A percentile compares a stretch with the other conserved stretches of the same genome.
Conservation (phyloP, 257 asterid genomes). For the Ilex asprella region DNA sequence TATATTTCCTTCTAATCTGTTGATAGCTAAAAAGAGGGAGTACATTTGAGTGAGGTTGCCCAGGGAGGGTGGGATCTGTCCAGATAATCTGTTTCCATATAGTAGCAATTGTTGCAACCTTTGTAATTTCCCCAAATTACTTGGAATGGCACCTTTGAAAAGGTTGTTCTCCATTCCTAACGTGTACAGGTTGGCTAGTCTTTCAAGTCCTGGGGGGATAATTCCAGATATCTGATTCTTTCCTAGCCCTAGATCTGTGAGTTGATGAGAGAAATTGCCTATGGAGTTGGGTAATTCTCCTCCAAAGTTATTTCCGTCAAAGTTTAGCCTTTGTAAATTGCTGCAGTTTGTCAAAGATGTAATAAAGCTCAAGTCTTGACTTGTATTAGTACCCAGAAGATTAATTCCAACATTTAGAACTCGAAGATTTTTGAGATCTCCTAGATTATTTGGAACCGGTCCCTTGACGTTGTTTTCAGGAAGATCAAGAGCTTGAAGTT, state of each 20-base stretch:
- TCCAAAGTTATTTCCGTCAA: conserved; percentile 4
- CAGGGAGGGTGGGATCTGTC: neutral
- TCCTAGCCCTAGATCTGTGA: conserved; percentile 9
- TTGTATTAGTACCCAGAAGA: conserved; percentile 7
- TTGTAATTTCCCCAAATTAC: neutral
- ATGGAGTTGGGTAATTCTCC: conserved; percentile 20
- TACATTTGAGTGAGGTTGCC: neutral
- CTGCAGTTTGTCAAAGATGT: conserved; percentile 22
- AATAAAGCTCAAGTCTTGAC: conserved; percentile 13
- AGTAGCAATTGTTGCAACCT: neutral
- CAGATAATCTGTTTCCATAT: neutral
- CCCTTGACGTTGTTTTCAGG: conserved; percentile 16
- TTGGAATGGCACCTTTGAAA: conserved; percentile 1
- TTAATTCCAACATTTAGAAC: conserved; percentile 14
- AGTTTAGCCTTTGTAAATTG: conserved; percentile 2
- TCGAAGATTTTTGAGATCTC: conserved; percentile 10
- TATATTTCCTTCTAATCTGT: neutral
- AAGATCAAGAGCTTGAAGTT: conserved; percentile 12
- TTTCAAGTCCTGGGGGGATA: conserved; percentile 14
- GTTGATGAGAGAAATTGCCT: conserved; percentile 18
- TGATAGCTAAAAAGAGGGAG: neutral
- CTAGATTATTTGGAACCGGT: conserved; percentile 8
- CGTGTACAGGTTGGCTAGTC: conserved; percentile 8
- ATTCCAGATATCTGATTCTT: conserved; percentile 16
- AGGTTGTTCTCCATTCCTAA: neutral